Evolutionary conservation across 2,329 filamentous ascomycete genomes (phyloP).

Genomic region (Aspergillus sp.): DNA sequence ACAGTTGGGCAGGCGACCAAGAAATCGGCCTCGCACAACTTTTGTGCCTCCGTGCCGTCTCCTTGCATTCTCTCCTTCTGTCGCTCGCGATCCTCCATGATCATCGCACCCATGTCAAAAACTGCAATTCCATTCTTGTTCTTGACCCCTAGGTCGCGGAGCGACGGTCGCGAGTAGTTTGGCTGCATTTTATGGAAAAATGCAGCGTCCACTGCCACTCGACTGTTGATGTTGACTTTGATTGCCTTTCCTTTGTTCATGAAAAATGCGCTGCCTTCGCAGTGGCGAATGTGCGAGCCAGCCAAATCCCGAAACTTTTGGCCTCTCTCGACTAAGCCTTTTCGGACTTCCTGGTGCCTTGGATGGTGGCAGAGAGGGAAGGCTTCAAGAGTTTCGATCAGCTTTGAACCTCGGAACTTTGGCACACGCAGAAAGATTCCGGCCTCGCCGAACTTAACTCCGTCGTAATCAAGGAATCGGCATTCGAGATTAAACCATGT

Average conservation of each 20-base stretch:
- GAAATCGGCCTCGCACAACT: neutral
- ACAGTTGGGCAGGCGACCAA: neutral
- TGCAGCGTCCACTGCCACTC: neutral
- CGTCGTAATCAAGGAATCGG: neutral
- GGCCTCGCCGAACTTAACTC: neutral
- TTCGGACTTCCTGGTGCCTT: neutral
- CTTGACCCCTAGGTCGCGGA: neutral
- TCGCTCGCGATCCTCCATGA: neutral
- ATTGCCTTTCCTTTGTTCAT: neutral
- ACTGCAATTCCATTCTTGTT: neutral
- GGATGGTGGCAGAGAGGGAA: constrained; percentile 1
- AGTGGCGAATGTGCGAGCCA: neutral
- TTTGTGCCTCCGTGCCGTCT: neutral
- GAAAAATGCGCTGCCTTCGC: neutral
- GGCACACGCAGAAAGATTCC: neutral
- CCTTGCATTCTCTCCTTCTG: neutral
- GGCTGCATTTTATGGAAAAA: neutral
- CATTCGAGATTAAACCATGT: neutral
- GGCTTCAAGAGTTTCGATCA: neutral
- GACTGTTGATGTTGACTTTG: neutral
- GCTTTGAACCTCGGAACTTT: neutral
- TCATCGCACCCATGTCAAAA: neutral
- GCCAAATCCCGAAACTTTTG: neutral
- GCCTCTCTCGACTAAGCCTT: neutral
- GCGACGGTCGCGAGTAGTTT: neutral